Percentiles rank a stretch among this genome's conserved stretches.
These are phyloP conservation scores for Volvox reticuliferus DNA, from an alignment of 139 green algal genomes.

Conservation along the genomic window DNA sequence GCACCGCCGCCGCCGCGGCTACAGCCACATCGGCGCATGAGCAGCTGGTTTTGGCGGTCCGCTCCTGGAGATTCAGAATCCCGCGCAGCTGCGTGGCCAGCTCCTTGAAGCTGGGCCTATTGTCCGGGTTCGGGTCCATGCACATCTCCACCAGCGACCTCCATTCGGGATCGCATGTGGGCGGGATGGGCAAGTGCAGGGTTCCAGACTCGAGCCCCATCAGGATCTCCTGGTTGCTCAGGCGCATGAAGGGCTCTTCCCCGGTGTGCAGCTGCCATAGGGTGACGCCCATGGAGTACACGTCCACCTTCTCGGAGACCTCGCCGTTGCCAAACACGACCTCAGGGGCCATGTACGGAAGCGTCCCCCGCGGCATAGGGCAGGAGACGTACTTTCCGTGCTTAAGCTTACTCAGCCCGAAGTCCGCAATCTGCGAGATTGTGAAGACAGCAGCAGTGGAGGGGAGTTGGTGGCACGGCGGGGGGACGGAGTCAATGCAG, in stretches of 20 bases:
- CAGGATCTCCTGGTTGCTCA: conserved; percentile 82
- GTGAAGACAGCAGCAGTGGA: background rate
- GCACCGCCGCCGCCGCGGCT: background rate
- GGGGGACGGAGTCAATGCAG: no score
- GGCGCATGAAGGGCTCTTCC: conserved; percentile 67
- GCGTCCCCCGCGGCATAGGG: conserved; percentile 69
- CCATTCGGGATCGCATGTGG: conserved; percentile 86
- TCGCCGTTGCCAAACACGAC: conserved; percentile 71
- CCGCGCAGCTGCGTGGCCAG: conserved; percentile 77
- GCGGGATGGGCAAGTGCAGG: conserved; percentile 76
- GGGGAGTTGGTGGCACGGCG: no score
- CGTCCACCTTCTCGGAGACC: conserved; percentile 74
- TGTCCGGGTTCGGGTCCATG: conserved; percentile 77
- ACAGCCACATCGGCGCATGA: background rate
- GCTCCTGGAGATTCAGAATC: conserved; percentile 52
- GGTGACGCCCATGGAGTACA: conserved; percentile 78
- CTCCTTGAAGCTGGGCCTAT: conserved; percentile 74
- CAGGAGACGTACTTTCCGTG: conserved; percentile 75
- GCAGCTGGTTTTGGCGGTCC: conserved; percentile 26
- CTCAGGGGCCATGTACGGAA: conserved; percentile 81
- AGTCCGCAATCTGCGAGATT: conserved; percentile 80
- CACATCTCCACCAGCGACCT: conserved; percentile 79
- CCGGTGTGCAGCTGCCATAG: conserved; percentile 79
- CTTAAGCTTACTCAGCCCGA: conserved; percentile 90
- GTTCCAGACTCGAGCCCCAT: conserved; percentile 67